Conservation (phyloP, 108 stramenopile genomes). For the Stephanodiscus minutulus region DNA sequence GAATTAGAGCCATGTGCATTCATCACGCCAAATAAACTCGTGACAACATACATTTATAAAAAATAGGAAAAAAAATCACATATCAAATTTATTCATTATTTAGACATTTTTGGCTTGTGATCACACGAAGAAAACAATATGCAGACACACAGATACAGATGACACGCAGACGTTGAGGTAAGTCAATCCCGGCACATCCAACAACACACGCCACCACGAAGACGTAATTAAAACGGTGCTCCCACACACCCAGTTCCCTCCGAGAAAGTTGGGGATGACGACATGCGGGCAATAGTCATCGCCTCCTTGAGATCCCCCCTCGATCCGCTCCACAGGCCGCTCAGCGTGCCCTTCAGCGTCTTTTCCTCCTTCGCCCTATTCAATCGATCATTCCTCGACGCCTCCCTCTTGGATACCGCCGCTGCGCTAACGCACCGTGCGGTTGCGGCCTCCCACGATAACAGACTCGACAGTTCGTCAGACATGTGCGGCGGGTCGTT, state of each 20-base stretch:
- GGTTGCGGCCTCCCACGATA: slow-evolving; percentile 85
- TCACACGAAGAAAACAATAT: too few species aligned
- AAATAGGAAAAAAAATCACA: too few species aligned
- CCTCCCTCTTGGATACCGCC: slow-evolving; percentile 58
- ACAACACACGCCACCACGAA: too few species aligned
- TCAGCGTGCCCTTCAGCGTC: slow-evolving; percentile 27
- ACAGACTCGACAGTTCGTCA: slow-evolving; percentile 27
- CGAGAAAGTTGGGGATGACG: too few species aligned
- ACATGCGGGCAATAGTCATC: too few species aligned
- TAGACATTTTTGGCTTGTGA: too few species aligned
- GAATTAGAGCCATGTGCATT: too few species aligned
- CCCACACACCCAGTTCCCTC: not conserved
- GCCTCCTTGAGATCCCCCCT: not conserved
- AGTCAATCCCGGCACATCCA: too few species aligned
- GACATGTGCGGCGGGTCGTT: slow-evolving; percentile 57
- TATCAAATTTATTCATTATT: too few species aligned
- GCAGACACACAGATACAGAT: too few species aligned
- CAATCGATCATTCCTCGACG: slow-evolving; percentile 50
- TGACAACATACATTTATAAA: too few species aligned
- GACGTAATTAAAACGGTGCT: not conserved
- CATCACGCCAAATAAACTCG: not conserved
- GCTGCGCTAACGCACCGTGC: slow-evolving; percentile 63
- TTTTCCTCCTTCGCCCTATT: slow-evolving; percentile 30
- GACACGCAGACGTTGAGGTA: too few species aligned
- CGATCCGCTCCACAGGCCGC: slow-evolving; percentile 29